These are phyloP conservation scores for Magnusiomyces ingens DNA, from an alignment of 1,139 yeast species.

Conservation along the genomic window DNA sequence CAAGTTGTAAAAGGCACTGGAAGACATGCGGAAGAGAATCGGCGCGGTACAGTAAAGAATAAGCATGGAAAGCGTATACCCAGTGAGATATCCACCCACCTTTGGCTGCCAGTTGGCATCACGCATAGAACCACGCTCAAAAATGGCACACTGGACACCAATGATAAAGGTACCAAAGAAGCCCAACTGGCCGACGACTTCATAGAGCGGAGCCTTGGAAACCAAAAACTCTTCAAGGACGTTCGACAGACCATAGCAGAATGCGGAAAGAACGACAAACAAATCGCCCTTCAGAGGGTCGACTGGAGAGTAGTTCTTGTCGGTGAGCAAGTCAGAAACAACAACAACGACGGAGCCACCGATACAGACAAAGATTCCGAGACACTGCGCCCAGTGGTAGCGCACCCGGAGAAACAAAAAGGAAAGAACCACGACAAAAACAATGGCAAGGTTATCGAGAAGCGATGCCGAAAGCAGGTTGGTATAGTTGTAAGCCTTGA, in stretches of 20 bases:
- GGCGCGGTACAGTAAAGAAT: constrained; percentile 38
- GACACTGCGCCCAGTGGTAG: constrained; percentile 40
- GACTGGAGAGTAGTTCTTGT: constrained; percentile 34
- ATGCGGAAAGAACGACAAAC: constrained; percentile 39
- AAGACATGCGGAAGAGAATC: constrained; percentile 39
- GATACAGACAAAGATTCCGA: constrained; percentile 38
- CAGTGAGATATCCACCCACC: constrained; percentile 39
- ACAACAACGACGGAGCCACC: constrained; percentile 40
- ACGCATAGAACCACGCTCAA: constrained; percentile 34
- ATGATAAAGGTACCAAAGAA: constrained; percentile 38
- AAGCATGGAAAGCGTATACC: constrained; percentile 37
- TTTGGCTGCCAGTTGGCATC: constrained; percentile 36
- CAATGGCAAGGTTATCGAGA: constrained; percentile 41
- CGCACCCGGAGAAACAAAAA: constrained; percentile 38
- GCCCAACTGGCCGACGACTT: constrained; percentile 39
- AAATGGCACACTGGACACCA: constrained; percentile 40
- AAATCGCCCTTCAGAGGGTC: constrained; percentile 40
- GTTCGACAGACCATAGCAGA: constrained; percentile 41
- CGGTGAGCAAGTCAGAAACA: constrained; percentile 37
- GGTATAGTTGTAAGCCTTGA: constrained; percentile 40
- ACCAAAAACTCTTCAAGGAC: constrained; percentile 40
- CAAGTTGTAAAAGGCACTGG: constrained; percentile 42
- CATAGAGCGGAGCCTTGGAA: constrained; percentile 40
- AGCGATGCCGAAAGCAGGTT: constrained; percentile 39
- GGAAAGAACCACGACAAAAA: constrained; percentile 38